These are phyloP conservation scores for Macadamia tetraphylla DNA, from an alignment of 164 flowering plant species.

Conservation along the genomic window DNA sequence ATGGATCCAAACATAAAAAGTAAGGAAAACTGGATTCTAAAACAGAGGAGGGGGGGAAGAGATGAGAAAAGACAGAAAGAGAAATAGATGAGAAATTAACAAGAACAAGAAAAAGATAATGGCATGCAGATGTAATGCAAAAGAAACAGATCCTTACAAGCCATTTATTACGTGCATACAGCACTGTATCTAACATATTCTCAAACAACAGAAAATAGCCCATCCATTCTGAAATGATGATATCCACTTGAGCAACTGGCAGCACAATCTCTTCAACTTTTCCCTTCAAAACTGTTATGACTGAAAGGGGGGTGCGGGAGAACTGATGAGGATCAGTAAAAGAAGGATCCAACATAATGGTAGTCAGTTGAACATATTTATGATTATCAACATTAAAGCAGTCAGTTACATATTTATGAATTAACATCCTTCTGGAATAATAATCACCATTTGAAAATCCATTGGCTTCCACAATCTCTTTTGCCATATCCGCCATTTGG, in stretches of 20 bases:
- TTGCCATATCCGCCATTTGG: constrained; percentile 96
- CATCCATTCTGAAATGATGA: constrained; percentile 99
- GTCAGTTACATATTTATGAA: neutral
- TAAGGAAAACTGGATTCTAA: too few relatives aligned
- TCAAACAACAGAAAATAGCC: constrained; percentile 93
- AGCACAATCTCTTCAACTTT: constrained; percentile 89
- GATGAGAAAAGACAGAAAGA: too few relatives aligned
- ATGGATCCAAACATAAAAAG: too few relatives aligned
- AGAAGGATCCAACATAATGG: neutral
- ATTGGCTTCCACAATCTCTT: constrained; percentile 79
- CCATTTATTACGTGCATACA: constrained; percentile 98
- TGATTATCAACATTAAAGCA: too few relatives aligned
- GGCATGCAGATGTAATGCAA: too few relatives aligned
- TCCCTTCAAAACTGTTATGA: constrained; percentile 90
- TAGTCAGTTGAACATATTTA: too few relatives aligned
- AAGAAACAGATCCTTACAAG: constrained; percentile 55
- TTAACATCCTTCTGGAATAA: neutral
- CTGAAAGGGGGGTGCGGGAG: constrained; percentile 30
- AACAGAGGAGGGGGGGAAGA: too few relatives aligned
- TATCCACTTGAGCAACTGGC: constrained; percentile 84
- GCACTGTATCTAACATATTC: constrained; percentile 88
- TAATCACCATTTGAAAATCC: constrained; percentile 75
- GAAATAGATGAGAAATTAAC: too few relatives aligned
- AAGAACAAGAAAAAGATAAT: too few relatives aligned
- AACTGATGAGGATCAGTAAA: neutral